These are phyloP conservation scores for Fusarium buxicola DNA, from an alignment of 2,329 filamentous ascomycete species.

Conservation along the genomic window DNA sequence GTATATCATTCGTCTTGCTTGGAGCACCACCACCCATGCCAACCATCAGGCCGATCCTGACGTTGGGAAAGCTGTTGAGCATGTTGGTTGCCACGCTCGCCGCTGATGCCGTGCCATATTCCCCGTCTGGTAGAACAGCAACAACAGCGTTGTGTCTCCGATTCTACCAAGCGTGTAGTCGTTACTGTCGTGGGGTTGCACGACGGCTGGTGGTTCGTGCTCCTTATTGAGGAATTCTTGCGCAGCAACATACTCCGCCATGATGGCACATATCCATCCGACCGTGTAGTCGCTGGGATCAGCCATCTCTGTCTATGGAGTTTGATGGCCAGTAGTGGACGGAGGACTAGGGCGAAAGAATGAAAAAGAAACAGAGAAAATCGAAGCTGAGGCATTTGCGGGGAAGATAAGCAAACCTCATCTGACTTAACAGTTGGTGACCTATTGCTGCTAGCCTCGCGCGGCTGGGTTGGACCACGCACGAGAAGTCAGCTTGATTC, in stretches of 20 bases:
- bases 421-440: too few relatives aligned
- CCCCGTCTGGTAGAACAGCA: neutral
- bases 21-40: neutral
- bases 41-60: conserved; percentile 2
- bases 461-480: too few relatives aligned
- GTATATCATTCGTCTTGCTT: neutral
- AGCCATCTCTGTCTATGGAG: too few relatives aligned
- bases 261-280: neutral
- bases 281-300: neutral
- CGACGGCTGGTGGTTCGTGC: neutral
- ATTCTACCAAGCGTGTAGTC: neutral
- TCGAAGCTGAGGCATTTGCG: too few relatives aligned
- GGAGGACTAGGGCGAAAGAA: too few relatives aligned
- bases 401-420: too few relatives aligned
- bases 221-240: conserved; percentile 5
- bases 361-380: too few relatives aligned
- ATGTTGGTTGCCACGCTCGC: neutral
- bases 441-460: too few relatives aligned
- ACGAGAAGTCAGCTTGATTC: too few relatives aligned
- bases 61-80: conserved; percentile 1
- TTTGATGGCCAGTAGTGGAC: too few relatives aligned
- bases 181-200: neutral
- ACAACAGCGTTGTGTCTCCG: neutral
- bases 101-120: neutral
- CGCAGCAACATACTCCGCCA: neutral